These are phyloP conservation scores for Discostella pseudostelligera DNA, from an alignment of 108 stramenopile genomes.

Conservation along the genomic window DNA sequence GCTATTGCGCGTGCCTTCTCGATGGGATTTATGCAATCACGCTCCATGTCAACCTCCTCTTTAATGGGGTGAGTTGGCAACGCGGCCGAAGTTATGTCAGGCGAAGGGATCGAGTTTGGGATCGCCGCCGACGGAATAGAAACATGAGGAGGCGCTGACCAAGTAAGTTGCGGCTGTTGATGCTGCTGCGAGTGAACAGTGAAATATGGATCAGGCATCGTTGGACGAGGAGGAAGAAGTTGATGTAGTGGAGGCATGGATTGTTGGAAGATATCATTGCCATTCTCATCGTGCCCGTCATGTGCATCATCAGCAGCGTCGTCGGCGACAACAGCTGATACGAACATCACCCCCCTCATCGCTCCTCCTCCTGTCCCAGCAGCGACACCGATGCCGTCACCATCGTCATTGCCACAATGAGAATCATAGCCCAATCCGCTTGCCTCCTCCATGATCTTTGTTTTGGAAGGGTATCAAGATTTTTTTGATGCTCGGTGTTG, in stretches of 20 bases:
- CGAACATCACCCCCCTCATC: background rate
- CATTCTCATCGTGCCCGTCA: background rate
- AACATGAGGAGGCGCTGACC: background rate
- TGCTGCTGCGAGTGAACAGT: background rate
- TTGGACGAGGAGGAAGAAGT: background rate
- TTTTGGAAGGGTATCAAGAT: background rate
- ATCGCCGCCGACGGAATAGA: background rate
- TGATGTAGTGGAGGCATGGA: background rate
- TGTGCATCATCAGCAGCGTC: background rate
- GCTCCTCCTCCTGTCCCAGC: background rate
- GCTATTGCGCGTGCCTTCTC: constrained; percentile 42
- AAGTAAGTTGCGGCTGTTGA: background rate
- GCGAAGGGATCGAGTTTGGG: background rate
- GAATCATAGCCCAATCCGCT: background rate
- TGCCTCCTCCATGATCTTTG: background rate
- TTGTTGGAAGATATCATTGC: background rate
- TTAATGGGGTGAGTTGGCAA: background rate
- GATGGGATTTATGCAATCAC: constrained; percentile 21
- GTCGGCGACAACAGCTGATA: background rate
- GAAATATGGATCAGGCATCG: background rate
- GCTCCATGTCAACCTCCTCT: background rate
- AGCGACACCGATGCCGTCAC: background rate
- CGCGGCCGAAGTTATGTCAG: background rate
- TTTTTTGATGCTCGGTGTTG: too few species aligned
- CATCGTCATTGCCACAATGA: background rate